Base-by-base conservation (phyloP, 2,329 filamentous ascomycete genomes). In the Nectriaceae sp. region DNA sequence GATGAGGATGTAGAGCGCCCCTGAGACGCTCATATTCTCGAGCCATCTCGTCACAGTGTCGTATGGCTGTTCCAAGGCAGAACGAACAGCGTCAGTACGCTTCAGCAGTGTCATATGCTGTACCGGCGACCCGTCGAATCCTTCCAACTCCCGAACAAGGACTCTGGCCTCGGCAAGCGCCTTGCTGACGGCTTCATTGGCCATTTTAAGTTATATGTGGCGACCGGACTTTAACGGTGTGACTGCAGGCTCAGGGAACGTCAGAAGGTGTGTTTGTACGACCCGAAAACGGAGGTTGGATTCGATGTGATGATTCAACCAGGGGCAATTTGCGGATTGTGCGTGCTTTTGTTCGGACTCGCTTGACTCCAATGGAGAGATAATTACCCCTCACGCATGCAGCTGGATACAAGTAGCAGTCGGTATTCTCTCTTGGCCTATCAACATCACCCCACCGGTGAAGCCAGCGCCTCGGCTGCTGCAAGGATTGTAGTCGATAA, bases 41-140 rank as follows among this genome's bases (percentile, higher is more conserved):
- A 58, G 50, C 46, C 54, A 56, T 13, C 56, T 50, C 3, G 46
- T 56, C 11, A 44, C 45, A 18, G 44, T 43, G 36, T 61, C 59
- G 31, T 58, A 60, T n/a, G 56, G 59, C 29, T 50, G 42, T 42
- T 61, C 56, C 38, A 61, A 45, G 18, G 51, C 49, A 11, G 46
- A 24, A 16, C 56, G 56, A 5, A 61, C 48, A 20, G 49, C 47
- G 39, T 50, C 42, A n/a, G 44, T 52, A 19, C 52, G 55, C 19
- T 55, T 56, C 33, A 61, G 42, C 33, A 61, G 46, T 13, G 42
- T 39, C 22, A 57, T 47, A 21, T 59, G 55, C 29, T 48, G 21
- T 18, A 16, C 40, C 15, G 40, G 26, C 4, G 53, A 46, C n/a
- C 48, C 48, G 26, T 60, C 52, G 44, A 50, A 51, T n/a, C 43